A percentile compares a stretch with the other conserved stretches of the same genome.
Evolutionary conservation across 2,329 filamentous ascomycete genomes (phyloP).

Genomic region (Xylariaceae sp.): DNA sequence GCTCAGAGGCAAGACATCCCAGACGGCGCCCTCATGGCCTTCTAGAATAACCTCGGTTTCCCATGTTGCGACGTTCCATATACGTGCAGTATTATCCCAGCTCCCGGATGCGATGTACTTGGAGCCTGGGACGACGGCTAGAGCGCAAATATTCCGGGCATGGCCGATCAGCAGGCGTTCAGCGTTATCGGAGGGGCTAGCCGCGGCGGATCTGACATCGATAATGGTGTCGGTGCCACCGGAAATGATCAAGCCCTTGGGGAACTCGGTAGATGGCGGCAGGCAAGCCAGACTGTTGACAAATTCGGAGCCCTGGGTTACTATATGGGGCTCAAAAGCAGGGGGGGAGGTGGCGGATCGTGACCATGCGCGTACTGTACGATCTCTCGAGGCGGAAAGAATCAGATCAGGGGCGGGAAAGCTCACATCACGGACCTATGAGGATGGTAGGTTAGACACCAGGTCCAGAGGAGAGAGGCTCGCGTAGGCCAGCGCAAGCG

Average conservation of each 20-base stretch:
- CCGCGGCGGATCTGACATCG: slow-evolving; percentile 78
- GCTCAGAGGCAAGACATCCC: slow-evolving; percentile 88
- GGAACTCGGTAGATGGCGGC: slow-evolving; percentile 69
- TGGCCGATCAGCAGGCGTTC: slow-evolving; percentile 88
- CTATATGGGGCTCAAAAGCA: slow-evolving; percentile 76
- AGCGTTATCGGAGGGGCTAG: slow-evolving; percentile 73
- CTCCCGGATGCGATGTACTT: slow-evolving; percentile 85
- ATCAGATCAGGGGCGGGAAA: slow-evolving; percentile 76
- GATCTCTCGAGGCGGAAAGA: slow-evolving; percentile 89
- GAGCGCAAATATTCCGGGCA: slow-evolving; percentile 82
- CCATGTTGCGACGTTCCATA: slow-evolving; percentile 90
- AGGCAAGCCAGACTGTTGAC: slow-evolving; percentile 85
- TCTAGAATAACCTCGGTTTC: slow-evolving; percentile 73
- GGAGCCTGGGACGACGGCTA: slow-evolving; percentile 77
- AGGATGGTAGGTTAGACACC: slow-evolving; percentile 11
- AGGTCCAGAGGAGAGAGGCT: background rate
- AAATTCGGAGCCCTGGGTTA: slow-evolving; percentile 81
- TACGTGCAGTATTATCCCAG: slow-evolving; percentile 87
- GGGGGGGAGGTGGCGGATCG: slow-evolving; percentile 69
- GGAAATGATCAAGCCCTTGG: slow-evolving; percentile 83
- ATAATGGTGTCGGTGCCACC: slow-evolving; percentile 93
- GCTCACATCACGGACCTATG: slow-evolving; percentile 82
- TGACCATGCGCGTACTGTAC: slow-evolving; percentile 86
- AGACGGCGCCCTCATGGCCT: slow-evolving; percentile 80
- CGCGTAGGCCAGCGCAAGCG: background rate